Base-by-base conservation (phyloP, 2,329 filamentous ascomycete genomes). In the Colletotrichum brevisporum region DNA sequence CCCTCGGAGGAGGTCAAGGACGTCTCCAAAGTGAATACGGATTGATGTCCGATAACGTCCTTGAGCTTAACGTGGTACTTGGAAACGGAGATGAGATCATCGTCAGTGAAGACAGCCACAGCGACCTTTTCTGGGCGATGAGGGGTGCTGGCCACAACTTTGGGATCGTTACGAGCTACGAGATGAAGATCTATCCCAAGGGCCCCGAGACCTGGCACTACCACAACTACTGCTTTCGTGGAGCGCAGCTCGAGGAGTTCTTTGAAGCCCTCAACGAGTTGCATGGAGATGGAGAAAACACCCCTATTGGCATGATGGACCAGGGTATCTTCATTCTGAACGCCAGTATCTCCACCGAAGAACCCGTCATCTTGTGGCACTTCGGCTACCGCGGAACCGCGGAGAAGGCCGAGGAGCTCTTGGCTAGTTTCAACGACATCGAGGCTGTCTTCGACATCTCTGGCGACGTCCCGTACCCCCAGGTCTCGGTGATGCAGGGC, bases 111-210 rank as follows among this genome's bases (percentile, higher is more conserved):
- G 75, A 81, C 63, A 74, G 76, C 31, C 75, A 78, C 9, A 81
- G 82, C 0, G 86, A 89, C 45, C 81, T 90, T 2, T 90, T 81
- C 77, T 90, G 87, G 88, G 88, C 81, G 1, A 79, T 90, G 67
- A 79, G 82, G 58, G 88, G 88, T 2, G 87, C 86, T 1, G 87
- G 87, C 1, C 86, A 88, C 72, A 89, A 89, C 74, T 89, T 89
- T 64, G 88, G 86, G 6, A 84, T 89, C 52, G 85, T 89, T 10
- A 88, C 86, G 1, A 83, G 81, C 1, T 75, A 83, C 12, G 83
- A 79, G 8, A 72, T 81, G 57, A 80, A 79, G 62, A 74, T 82
- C 2, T 78, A 75, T 31, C 77, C 78, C 1, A 55, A 61, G 0
- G 39, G 36, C 18, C n/a, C 54, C 1, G 70, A 72, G 1, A 73